These are phyloP conservation scores for Xylaria sp. DNA, from an alignment of 2,329 filamentous ascomycete genomes.

Conservation along the genomic window DNA sequence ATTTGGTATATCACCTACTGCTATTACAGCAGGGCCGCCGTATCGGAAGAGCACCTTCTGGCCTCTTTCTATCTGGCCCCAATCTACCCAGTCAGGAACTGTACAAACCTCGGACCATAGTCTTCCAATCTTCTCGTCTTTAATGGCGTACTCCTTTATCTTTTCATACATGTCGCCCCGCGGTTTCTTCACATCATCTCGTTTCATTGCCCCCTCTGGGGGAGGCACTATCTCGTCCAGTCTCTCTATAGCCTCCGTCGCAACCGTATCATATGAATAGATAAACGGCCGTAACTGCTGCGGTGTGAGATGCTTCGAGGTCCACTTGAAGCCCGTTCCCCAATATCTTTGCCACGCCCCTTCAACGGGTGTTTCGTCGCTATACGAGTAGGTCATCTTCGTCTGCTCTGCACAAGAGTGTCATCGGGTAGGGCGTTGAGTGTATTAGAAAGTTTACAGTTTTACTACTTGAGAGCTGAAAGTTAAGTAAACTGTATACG, in stretches of 20 bases:
- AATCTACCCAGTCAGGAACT: constrained; percentile 77
- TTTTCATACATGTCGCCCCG: constrained; percentile 67
- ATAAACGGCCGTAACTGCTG: constrained; percentile 66
- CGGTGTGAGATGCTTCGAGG: constrained; percentile 64
- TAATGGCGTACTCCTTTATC: constrained; percentile 61
- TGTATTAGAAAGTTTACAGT: no score
- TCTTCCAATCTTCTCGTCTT: constrained; percentile 58
- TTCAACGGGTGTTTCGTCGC: constrained; percentile 2
- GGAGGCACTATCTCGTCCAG: constrained; percentile 66
- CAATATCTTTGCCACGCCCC: constrained; percentile 48
- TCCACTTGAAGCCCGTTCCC: constrained; percentile 74
- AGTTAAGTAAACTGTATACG: no score
- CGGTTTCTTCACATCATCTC: constrained; percentile 39
- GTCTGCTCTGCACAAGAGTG: no score
- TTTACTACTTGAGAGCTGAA: no score
- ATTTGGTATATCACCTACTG: constrained; percentile 43
- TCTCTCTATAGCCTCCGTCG: constrained; percentile 67
- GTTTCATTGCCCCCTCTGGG: constrained; percentile 19
- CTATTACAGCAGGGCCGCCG: constrained; percentile 68
- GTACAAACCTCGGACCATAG: constrained; percentile 72
- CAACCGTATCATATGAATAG: constrained; percentile 71
- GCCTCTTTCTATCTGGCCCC: constrained; percentile 74
- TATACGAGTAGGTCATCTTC: constrained; percentile 19
- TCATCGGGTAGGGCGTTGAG: no score
- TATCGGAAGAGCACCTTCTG: constrained; percentile 82